Percentiles rank a stretch among this genome's conserved stretches.
Evolutionary conservation across 495 filamentous ascomycete genomes (phyloP).

Genomic region (Ascobolus immersus): DNA sequence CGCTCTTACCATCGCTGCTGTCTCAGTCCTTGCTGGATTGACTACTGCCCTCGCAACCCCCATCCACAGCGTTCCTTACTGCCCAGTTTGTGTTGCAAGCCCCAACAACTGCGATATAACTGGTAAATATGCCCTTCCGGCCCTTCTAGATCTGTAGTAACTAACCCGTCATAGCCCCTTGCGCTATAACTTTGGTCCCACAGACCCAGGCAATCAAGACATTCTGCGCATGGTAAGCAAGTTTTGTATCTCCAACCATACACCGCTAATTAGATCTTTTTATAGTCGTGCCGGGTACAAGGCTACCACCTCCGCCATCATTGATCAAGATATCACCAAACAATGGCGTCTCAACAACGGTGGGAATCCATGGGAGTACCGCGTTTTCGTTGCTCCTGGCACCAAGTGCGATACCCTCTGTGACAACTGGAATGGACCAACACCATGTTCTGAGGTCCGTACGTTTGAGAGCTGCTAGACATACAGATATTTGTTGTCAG

Average conservation of each 20-base stretch:
- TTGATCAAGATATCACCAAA: neutral
- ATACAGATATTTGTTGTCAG: too few species aligned
- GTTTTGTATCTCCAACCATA: neutral
- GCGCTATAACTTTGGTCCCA: neutral
- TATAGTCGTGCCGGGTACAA: neutral
- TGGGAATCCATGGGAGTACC: slow-evolving; percentile 14
- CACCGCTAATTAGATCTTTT: neutral
- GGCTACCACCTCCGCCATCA: neutral
- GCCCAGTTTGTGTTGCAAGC: neutral
- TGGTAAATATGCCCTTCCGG: neutral
- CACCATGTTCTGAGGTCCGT: slow-evolving; percentile 14
- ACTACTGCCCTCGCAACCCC: too few species aligned
- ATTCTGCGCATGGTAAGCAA: neutral
- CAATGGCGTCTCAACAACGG: slow-evolving; percentile 1
- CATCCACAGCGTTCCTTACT: too few species aligned
- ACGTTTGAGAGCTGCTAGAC: too few species aligned
- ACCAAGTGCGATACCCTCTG: slow-evolving; percentile 16
- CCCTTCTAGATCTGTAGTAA: neutral
- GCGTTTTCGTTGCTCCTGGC: slow-evolving; percentile 19
- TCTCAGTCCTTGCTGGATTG: too few species aligned
- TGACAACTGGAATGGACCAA: slow-evolving; percentile 10
- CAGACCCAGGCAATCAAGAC: neutral
- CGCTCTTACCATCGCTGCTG: too few species aligned
- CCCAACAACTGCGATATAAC: slow-evolving; percentile 1
- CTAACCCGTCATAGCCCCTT: neutral